Conservation (phyloP, 2,329 filamentous ascomycete species). For the Scolecobasidium constrictum region DNA sequence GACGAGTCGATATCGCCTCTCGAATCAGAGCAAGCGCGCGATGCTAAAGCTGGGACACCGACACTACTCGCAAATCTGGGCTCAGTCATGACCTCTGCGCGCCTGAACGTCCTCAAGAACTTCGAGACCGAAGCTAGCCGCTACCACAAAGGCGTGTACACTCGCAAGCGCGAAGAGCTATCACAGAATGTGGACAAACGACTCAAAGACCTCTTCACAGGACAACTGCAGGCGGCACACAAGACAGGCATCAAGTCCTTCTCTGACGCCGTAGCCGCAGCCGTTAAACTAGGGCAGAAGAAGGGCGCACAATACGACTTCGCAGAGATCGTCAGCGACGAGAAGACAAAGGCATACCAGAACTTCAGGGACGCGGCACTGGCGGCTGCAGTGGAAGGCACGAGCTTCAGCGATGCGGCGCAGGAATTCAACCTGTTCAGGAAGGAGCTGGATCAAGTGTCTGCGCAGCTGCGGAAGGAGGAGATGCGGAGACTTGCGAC, state of each 20-base stretch:
- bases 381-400: conserved; percentile 63
- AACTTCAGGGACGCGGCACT: conserved; percentile 68
- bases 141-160: conserved; percentile 94
- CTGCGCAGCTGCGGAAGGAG: conserved; percentile 73
- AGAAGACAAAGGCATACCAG: conserved; percentile 66
- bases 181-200: conserved; percentile 80
- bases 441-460: conserved; percentile 86
- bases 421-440: conserved; percentile 70
- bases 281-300: conserved; percentile 88
- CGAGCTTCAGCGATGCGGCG: conserved; percentile 79
- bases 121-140: conserved; percentile 86
- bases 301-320: conserved; percentile 81
- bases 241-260: conserved; percentile 79
- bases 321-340: conserved; percentile 76
- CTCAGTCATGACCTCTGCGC: conserved; percentile 57
- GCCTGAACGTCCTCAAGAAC: conserved; percentile 62
- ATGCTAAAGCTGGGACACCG: conserved; percentile 56
- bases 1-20: conserved; percentile 73
- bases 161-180: conserved; percentile 73
- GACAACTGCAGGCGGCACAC: conserved; percentile 80
- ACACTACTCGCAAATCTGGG: conserved; percentile 68
- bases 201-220: conserved; percentile 76
- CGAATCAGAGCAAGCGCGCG: conserved; percentile 69
- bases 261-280: conserved; percentile 72
- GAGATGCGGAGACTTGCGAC: conserved; percentile 91